A percentile compares a stretch with the other conserved stretches of the same genome.
Evolutionary conservation across 768 basidiomycete genomes (phyloP).

Genomic region (Russula virescens): DNA sequence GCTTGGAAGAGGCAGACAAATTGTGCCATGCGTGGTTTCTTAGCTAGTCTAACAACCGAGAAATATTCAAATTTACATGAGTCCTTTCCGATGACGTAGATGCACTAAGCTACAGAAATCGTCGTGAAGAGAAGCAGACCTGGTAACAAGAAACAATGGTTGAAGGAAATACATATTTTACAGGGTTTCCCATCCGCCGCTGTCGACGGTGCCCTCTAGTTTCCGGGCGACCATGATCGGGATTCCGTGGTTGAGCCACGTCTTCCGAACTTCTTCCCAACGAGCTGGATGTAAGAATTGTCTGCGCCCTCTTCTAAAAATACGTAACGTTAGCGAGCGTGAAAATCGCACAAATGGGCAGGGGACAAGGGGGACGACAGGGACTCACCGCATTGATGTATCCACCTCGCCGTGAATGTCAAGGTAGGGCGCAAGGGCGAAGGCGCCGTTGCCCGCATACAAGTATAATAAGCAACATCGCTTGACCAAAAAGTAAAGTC

Average conservation of each 20-base stretch:
- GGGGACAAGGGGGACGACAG: background rate
- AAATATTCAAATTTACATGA: slow-evolving; percentile 5
- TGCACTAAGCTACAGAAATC: slow-evolving; percentile 11
- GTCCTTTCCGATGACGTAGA: slow-evolving; percentile 13
- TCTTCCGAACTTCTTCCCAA: slow-evolving; percentile 88
- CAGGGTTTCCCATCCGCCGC: slow-evolving; percentile 90
- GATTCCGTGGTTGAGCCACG: slow-evolving; percentile 86
- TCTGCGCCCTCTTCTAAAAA: slow-evolving; percentile 70
- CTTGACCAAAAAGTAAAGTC: slow-evolving; percentile 88
- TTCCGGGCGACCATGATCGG: slow-evolving; percentile 87
- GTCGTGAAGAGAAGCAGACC: background rate
- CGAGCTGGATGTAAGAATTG: slow-evolving; percentile 81
- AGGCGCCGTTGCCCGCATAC: slow-evolving; percentile 85
- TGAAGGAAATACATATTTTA: slow-evolving; percentile 30
- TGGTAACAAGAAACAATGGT: background rate
- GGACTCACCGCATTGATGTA: slow-evolving; percentile 74
- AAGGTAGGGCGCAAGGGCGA: slow-evolving; percentile 82
- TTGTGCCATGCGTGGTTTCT: slow-evolving; percentile 11
- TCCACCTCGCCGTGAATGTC: slow-evolving; percentile 95
- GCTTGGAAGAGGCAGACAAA: slow-evolving; percentile 23
- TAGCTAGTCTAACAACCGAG: background rate
- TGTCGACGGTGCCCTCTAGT: slow-evolving; percentile 79
- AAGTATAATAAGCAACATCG: slow-evolving; percentile 87
- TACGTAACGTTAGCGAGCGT: slow-evolving; percentile 7
- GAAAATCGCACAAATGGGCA: background rate